Conservation (phyloP, 2,329 filamentous ascomycete species). For the Microsporum audouinii region DNA sequence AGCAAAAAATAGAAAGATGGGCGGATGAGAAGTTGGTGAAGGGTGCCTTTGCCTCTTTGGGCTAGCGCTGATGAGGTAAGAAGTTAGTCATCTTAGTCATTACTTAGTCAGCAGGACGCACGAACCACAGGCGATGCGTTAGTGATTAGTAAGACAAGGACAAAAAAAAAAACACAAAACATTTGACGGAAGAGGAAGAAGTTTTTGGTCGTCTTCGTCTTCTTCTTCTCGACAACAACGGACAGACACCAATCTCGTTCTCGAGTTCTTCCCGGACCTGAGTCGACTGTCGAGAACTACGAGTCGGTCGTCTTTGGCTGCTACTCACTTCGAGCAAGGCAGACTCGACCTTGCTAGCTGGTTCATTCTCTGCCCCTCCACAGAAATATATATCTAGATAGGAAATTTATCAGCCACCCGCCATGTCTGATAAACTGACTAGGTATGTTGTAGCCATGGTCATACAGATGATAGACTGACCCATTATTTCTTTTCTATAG, state of each 20-base stretch:
- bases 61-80: not conserved
- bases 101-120: not conserved
- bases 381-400: not conserved
- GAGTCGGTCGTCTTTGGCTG: not conserved
- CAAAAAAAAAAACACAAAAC: not conserved
- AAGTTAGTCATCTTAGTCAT: not conserved
- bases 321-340: not conserved
- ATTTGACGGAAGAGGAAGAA: not conserved
- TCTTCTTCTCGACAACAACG: not conserved
- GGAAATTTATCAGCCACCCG: conserved; percentile 21
- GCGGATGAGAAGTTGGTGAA: conserved; percentile 5
- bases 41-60: not conserved
- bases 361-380: not conserved
- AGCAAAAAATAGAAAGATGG: conserved; percentile 9
- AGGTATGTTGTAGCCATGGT: conserved; percentile 49
- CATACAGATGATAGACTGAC: conserved; percentile 11
- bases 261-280: not conserved
- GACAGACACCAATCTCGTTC: not conserved
- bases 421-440: conserved; percentile 88
- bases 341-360: not conserved
- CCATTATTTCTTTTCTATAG: conserved; percentile 37
- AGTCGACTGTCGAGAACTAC: not conserved
- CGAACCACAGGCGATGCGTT: not conserved
- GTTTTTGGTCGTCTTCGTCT: too few relatives aligned
- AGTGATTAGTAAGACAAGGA: not conserved